These are phyloP conservation scores for Scheffersomyces lignosus DNA, from an alignment of 805 yeast species.

Conservation along the genomic window DNA sequence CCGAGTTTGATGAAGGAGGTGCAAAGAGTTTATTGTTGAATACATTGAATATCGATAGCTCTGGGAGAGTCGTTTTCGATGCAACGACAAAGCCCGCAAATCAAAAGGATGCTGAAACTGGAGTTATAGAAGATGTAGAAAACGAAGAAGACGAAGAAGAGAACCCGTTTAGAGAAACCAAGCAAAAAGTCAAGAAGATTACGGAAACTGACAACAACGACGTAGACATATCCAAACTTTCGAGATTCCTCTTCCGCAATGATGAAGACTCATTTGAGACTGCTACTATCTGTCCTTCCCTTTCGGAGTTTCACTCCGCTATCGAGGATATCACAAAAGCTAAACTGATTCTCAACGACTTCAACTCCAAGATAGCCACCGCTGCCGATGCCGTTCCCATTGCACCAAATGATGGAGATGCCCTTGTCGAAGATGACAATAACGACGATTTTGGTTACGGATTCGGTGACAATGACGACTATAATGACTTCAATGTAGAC, in stretches of 20 bases:
- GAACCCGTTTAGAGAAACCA: slow-evolving; percentile 2
- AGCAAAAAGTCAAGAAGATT: slow-evolving; percentile 13
- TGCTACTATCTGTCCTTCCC: slow-evolving; percentile 66
- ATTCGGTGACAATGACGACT: slow-evolving; percentile 16
- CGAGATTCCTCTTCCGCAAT: slow-evolving; percentile 19
- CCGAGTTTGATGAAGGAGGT: slow-evolving; percentile 84
- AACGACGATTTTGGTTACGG: slow-evolving; percentile 28
- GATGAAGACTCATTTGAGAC: slow-evolving; percentile 19
- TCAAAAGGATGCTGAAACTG: slow-evolving; percentile 7
- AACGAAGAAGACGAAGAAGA: slow-evolving; percentile 13
- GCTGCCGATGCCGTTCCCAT: slow-evolving; percentile 10
- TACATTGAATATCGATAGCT: slow-evolving; percentile 53
- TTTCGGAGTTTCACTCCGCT: slow-evolving; percentile 58
- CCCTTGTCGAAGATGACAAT: slow-evolving; percentile 11
- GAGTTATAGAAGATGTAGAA: slow-evolving; percentile 11
- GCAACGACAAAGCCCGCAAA: slow-evolving; percentile 44
- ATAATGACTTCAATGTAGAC: slow-evolving; percentile 15
- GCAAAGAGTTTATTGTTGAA: slow-evolving; percentile 68
- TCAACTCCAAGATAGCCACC: slow-evolving; percentile 33
- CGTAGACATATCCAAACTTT: slow-evolving; percentile 20
- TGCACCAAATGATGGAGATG: slow-evolving; percentile 10
- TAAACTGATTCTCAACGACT: slow-evolving; percentile 40
- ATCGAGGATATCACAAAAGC: slow-evolving; percentile 57
- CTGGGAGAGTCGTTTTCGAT: slow-evolving; percentile 65
- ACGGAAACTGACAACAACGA: slow-evolving; percentile 14